These are phyloP conservation scores for Vaccinium darrowii DNA, from an alignment of 148 eudicot genomes.

Conservation along the genomic window DNA sequence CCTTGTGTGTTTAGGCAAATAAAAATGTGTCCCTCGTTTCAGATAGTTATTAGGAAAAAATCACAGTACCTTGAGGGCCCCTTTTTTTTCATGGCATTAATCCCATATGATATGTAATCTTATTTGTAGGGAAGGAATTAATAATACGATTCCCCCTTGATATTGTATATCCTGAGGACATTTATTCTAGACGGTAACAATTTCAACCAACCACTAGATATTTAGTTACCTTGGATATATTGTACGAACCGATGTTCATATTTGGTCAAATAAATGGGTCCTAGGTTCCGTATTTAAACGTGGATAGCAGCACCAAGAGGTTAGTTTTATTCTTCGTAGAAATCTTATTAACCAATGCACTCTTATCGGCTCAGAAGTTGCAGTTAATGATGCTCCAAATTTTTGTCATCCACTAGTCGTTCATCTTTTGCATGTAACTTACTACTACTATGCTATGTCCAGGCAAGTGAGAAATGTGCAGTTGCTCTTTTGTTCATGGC, in stretches of 20 bases:
- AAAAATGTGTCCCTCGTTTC: neutral
- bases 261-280: neutral
- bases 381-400: neutral
- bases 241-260: too few species aligned
- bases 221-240: too few species aligned
- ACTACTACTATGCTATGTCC: conserved; percentile 3
- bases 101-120: neutral
- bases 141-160: neutral
- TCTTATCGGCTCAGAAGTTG: neutral
- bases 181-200: too few species aligned
- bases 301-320: too few species aligned
- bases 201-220: too few species aligned
- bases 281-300: neutral
- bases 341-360: neutral
- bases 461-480: conserved; percentile 80
- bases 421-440: neutral
- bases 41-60: neutral
- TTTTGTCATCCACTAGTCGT: neutral
- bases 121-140: neutral
- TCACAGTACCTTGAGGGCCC: neutral
- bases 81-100: neutral
- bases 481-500: conserved; percentile 45
- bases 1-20: neutral
- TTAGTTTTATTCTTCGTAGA: neutral
- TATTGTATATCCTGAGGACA: neutral